Percentiles rank a stretch among this genome's conserved stretches.
Evolutionary conservation across 345 rosid species (phyloP).

Genomic region (Trapa bicornis): DNA sequence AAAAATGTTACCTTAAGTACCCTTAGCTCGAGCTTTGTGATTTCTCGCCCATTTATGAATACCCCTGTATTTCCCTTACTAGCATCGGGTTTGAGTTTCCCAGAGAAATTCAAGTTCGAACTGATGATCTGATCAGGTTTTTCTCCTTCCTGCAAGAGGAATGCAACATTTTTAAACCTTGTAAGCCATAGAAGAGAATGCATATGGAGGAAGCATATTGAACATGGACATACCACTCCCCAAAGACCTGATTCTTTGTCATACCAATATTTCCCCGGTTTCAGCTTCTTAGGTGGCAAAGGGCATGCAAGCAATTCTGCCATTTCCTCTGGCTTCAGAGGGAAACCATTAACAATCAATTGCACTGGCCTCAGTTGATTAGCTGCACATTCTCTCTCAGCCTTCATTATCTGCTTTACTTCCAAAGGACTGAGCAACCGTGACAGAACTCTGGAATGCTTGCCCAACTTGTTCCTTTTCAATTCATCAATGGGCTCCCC

Average conservation of each 20-base stretch:
- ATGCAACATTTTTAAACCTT: neutral
- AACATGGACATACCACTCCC: constrained; percentile 60
- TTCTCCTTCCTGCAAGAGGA: constrained; percentile 76
- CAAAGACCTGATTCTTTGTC: constrained; percentile 96
- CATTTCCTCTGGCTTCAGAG: constrained; percentile 87
- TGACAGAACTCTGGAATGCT: constrained; percentile 58
- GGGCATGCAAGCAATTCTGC: constrained; percentile 63
- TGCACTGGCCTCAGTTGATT: constrained; percentile 97
- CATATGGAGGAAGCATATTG: neutral
- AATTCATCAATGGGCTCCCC: constrained; percentile 78
- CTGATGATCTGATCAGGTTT: constrained; percentile 74
- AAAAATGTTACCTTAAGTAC: constrained; percentile 52
- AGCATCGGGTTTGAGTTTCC: constrained; percentile 62
- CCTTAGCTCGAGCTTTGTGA: constrained; percentile 74
- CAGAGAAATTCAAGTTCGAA: constrained; percentile 77
- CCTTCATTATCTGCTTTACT: constrained; percentile 96
- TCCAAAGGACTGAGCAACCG: constrained; percentile 84
- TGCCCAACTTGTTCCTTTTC: constrained; percentile 63
- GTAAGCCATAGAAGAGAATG: constrained; percentile 1
- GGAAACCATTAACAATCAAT: constrained; percentile 66
- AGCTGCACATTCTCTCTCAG: constrained; percentile 86
- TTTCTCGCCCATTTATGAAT: constrained; percentile 83
- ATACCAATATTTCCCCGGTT: constrained; percentile 95
- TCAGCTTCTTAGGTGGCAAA: constrained; percentile 72
- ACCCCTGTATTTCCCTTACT: constrained; percentile 89